Evolutionary conservation across 176 grass and related monocot genomes (phyloP).

Genomic region (Aegilops longissima): DNA sequence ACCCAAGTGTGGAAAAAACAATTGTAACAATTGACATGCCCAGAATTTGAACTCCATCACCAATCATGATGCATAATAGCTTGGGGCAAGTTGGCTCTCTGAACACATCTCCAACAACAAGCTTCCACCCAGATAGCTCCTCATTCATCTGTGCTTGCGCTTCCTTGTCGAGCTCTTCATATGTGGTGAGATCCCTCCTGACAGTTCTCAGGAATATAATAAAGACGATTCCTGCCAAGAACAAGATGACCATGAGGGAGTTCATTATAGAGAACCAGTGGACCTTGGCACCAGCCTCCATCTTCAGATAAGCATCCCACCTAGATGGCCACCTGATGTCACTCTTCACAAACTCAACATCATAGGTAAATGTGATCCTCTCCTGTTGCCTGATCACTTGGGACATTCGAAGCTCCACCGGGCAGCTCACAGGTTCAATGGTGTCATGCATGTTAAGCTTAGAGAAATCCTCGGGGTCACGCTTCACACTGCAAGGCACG

Average conservation of each 20-base stretch:
- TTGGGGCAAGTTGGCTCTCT: slow-evolving; percentile 78
- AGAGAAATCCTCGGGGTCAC: slow-evolving; percentile 43
- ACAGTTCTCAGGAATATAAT: slow-evolving; percentile 92
- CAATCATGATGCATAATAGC: slow-evolving; percentile 76
- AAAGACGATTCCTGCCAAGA: slow-evolving; percentile 91
- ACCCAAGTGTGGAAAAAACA: slow-evolving; percentile 71
- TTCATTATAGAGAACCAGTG: slow-evolving; percentile 99
- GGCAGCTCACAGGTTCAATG: slow-evolving; percentile 65
- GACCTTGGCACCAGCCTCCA: slow-evolving; percentile 72
- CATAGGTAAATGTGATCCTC: slow-evolving; percentile 76
- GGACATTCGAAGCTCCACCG: slow-evolving; percentile 63
- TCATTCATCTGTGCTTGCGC: slow-evolving; percentile 81
- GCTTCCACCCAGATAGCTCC: slow-evolving; percentile 86
- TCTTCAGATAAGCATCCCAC: slow-evolving; percentile 88
- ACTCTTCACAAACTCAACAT: slow-evolving; percentile 76
- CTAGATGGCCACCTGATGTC: slow-evolving; percentile 87
- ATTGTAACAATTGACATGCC: slow-evolving; percentile 75
- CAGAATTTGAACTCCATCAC: slow-evolving; percentile 75
- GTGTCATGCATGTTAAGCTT: slow-evolving; percentile 82
- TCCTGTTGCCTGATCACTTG: slow-evolving; percentile 76
- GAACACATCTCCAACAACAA: slow-evolving; percentile 84
- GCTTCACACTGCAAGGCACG: slow-evolving; percentile 82
- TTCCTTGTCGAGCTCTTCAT: slow-evolving; percentile 80
- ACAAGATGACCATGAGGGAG: slow-evolving; percentile 88
- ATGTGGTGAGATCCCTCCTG: slow-evolving; percentile 74